Evolutionary conservation across 768 basidiomycete species (phyloP).

Genomic region (Russula brevipes): DNA sequence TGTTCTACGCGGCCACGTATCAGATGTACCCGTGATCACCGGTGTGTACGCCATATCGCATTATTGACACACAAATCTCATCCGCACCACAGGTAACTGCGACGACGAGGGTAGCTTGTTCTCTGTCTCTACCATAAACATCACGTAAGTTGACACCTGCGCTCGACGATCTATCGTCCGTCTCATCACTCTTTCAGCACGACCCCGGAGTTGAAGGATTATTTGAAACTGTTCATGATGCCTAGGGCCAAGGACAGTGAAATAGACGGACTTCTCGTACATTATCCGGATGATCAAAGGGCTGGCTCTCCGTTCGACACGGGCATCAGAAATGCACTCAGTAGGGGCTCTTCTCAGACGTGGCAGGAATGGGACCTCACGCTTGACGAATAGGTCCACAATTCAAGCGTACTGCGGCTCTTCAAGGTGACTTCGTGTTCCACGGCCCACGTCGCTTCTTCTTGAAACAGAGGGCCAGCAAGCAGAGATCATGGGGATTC

Average conservation of each 20-base stretch:
- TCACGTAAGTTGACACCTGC: constrained; percentile 29
- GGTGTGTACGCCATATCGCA: constrained; percentile 13
- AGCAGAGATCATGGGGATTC: constrained; percentile 22
- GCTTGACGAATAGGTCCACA: constrained; percentile 7
- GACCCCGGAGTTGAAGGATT: constrained; percentile 1
- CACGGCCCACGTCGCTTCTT: constrained; percentile 23
- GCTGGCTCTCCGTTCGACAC: constrained; percentile 24
- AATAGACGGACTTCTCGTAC: constrained; percentile 23
- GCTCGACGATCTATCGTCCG: background rate
- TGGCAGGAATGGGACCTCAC: background rate
- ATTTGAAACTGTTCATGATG: constrained; percentile 26
- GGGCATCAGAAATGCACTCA: constrained; percentile 27
- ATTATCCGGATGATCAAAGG: constrained; percentile 25
- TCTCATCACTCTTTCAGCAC: background rate
- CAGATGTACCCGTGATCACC: constrained; percentile 26
- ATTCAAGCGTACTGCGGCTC: constrained; percentile 21
- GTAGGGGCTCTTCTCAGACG: constrained; percentile 23
- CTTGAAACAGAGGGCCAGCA: constrained; percentile 8
- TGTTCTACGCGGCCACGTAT: constrained; percentile 24
- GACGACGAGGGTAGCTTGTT: constrained; percentile 57
- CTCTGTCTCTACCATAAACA: constrained; percentile 28
- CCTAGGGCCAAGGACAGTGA: constrained; percentile 23
- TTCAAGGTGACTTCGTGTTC: constrained; percentile 24
- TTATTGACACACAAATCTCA: background rate
- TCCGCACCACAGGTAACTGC: constrained; percentile 38